Conservation (phyloP, 805 yeast genomes). For the Ogataea nakhonphanomensis region DNA sequence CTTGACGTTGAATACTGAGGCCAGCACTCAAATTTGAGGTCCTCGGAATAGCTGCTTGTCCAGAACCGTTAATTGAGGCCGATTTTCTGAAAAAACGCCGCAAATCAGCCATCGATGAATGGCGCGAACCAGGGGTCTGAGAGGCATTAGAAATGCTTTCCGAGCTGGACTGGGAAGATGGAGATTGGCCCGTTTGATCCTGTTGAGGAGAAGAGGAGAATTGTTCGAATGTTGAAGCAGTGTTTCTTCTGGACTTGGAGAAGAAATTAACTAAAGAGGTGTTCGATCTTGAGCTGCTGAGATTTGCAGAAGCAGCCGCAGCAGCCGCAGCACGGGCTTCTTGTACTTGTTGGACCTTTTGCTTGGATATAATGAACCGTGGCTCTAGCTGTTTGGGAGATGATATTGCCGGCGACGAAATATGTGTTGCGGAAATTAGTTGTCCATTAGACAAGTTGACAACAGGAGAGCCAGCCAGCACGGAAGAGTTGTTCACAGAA, state of each 20-base stretch:
- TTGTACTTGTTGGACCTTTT: slow-evolving; percentile 57
- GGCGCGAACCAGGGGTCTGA: slow-evolving; percentile 47
- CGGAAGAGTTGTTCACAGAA: slow-evolving; percentile 11
- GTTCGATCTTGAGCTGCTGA: slow-evolving; percentile 34
- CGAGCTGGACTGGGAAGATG: slow-evolving; percentile 30
- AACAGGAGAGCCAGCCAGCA: slow-evolving; percentile 7
- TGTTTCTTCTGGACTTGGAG: slow-evolving; percentile 40
- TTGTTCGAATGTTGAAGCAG: slow-evolving; percentile 30
- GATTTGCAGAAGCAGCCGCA: slow-evolving; percentile 4
- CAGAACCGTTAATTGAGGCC: slow-evolving; percentile 19
- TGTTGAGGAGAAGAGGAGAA: slow-evolving; percentile 35
- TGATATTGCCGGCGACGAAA: slow-evolving; percentile 67
- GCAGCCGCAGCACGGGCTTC: slow-evolving; percentile 38
- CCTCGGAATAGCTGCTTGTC: slow-evolving; percentile 25
- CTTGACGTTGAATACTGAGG: slow-evolving; percentile 30
- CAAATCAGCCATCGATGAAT: slow-evolving; percentile 76
- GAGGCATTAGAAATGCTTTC: slow-evolving; percentile 20
- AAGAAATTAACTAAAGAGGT: slow-evolving; percentile 51
- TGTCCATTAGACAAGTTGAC: slow-evolving; percentile 51
- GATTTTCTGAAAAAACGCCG: slow-evolving; percentile 65
- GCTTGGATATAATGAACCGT: slow-evolving; percentile 79
- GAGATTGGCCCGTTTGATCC: slow-evolving; percentile 30
- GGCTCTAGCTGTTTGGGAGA: slow-evolving; percentile 67
- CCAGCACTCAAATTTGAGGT: slow-evolving; percentile 37
- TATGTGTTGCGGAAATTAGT: slow-evolving; percentile 56